Evolutionary conservation across 768 basidiomycete species (phyloP).

Genomic region (Pisolithus microcarpus): DNA sequence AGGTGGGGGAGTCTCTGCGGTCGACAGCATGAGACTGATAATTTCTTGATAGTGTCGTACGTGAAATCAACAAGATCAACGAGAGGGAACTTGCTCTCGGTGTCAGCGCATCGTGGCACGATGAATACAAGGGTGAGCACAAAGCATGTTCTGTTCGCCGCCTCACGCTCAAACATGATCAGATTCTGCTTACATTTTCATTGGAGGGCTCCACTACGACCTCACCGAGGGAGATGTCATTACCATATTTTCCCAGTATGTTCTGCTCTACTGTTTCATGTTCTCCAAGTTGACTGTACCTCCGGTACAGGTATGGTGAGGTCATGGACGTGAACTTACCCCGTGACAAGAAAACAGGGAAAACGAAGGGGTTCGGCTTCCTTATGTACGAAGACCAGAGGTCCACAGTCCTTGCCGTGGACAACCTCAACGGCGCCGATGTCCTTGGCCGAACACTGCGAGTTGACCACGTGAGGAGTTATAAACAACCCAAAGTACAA

Average conservation of each 20-base stretch:
- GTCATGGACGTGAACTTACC: slow-evolving; percentile 93
- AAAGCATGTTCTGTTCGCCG: not conserved
- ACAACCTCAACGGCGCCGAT: slow-evolving; percentile 94
- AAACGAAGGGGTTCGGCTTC: slow-evolving; percentile 88
- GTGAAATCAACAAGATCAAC: slow-evolving; percentile 92
- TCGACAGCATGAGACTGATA: slow-evolving; percentile 5
- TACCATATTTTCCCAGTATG: slow-evolving; percentile 95
- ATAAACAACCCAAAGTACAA: slow-evolving; percentile 78
- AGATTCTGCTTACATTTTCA: slow-evolving; percentile 95
- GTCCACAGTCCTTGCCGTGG: slow-evolving; percentile 92
- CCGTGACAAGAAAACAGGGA: slow-evolving; percentile 88
- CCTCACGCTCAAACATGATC: slow-evolving; percentile 5
- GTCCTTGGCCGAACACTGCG: slow-evolving; percentile 81
- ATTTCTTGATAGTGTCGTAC: slow-evolving; percentile 60
- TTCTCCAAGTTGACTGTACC: not conserved
- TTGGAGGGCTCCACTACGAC: slow-evolving; percentile 82
- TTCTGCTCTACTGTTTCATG: slow-evolving; percentile 8
- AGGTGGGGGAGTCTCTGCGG: slow-evolving; percentile 21
- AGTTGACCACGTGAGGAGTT: slow-evolving; percentile 89
- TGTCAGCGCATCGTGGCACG: slow-evolving; percentile 79
- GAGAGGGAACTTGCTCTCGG: slow-evolving; percentile 82
- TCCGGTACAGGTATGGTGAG: slow-evolving; percentile 76
- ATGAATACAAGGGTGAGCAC: slow-evolving; percentile 76
- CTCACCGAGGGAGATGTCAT: slow-evolving; percentile 97
- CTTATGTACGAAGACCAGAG: slow-evolving; percentile 99